Conservation (phyloP, 2,329 filamentous ascomycete species). For the Rhynchosporium agropyri region DNA sequence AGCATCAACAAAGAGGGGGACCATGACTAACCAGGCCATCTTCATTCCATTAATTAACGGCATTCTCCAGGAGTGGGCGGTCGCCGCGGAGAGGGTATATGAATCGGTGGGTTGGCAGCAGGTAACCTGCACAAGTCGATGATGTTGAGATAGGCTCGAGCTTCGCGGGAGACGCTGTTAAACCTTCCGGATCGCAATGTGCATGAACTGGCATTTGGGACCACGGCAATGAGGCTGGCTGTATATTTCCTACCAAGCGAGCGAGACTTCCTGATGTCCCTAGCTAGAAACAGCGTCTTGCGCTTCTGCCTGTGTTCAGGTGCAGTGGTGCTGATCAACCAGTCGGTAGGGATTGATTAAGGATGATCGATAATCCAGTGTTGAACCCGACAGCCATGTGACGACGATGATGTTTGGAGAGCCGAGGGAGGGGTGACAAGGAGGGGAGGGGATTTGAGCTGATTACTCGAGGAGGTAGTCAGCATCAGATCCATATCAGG, state of each 20-base stretch:
- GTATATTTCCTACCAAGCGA: constrained; percentile 6
- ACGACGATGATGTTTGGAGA: constrained; percentile 14
- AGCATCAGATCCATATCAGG: constrained; percentile 18
- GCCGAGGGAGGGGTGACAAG: constrained; percentile 13
- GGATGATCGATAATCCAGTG: constrained; percentile 19
- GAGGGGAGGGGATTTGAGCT: constrained; percentile 33
- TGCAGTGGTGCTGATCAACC: constrained; percentile 24
- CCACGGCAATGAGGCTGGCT: constrained; percentile 23
- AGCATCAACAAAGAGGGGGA: constrained; percentile 18
- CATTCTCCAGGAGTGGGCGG: constrained; percentile 50
- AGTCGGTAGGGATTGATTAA: constrained; percentile 23
- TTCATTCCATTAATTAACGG: constrained; percentile 70
- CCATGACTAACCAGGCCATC: constrained; percentile 69
- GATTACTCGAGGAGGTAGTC: constrained; percentile 27
- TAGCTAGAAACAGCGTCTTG: constrained; percentile 21
- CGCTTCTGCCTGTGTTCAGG: constrained; percentile 26
- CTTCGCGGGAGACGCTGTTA: constrained; percentile 25
- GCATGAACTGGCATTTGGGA: constrained; percentile 27
- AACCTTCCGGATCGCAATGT: constrained; percentile 19
- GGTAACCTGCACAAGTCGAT: constrained; percentile 24
- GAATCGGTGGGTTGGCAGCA: constrained; percentile 28
- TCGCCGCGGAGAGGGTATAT: constrained; percentile 21
- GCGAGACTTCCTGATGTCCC: background rate
- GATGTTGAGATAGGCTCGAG: constrained; percentile 34
- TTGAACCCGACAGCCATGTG: constrained; percentile 22